Percentiles rank a stretch among this genome's conserved stretches.
These are phyloP conservation scores for Backusella westeae DNA, from an alignment of 192 early-diverging fungal genomes.

Conservation along the genomic window DNA sequence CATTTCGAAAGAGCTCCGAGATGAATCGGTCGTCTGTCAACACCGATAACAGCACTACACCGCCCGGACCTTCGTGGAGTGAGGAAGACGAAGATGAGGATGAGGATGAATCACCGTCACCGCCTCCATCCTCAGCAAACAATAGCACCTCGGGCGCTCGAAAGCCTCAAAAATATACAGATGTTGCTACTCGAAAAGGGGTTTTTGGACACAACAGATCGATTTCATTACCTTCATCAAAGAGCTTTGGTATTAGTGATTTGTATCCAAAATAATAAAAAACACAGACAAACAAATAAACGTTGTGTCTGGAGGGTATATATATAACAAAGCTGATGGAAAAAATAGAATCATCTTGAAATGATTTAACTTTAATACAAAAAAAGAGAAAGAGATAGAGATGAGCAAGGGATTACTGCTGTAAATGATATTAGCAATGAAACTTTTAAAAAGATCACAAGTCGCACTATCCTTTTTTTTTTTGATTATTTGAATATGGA, in stretches of 20 bases:
- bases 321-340: background rate
- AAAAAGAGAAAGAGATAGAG: background rate
- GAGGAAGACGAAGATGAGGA: constrained; percentile 20
- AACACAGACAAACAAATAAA: background rate
- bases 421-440: background rate
- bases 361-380: background rate
- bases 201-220: constrained; percentile 13
- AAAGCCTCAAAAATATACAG: background rate
- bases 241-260: constrained; percentile 2
- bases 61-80: background rate
- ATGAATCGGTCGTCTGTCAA: background rate
- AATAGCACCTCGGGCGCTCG: background rate
- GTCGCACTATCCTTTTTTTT: background rate
- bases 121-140: background rate
- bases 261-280: background rate
- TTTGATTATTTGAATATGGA: background rate
- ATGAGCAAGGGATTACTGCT: background rate
- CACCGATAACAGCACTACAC: background rate
- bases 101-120: background rate
- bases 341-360: background rate
- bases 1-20: constrained; percentile 14
- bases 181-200: background rate
- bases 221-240: constrained; percentile 1
- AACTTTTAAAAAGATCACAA: background rate
- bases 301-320: background rate